These are phyloP conservation scores for Ramularia collo-cygni DNA, from an alignment of 2,329 filamentous ascomycete genomes.

Conservation along the genomic window DNA sequence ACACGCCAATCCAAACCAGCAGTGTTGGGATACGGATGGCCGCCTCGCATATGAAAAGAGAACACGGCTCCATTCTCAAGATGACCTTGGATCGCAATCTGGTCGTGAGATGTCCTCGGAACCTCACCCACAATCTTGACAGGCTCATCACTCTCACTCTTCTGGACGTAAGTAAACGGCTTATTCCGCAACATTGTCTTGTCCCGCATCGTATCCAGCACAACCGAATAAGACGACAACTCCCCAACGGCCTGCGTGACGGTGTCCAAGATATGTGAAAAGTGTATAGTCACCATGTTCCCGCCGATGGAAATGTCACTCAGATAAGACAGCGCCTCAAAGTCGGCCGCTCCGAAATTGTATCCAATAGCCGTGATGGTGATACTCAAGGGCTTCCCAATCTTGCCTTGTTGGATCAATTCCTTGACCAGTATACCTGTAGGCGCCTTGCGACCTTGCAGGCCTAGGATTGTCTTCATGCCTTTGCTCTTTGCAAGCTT, in stretches of 20 bases:
- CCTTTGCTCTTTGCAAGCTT: slow-evolving; percentile 34
- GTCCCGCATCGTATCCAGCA: slow-evolving; percentile 4
- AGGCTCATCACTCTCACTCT: not conserved
- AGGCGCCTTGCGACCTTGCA: slow-evolving; percentile 39
- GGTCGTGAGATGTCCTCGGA: slow-evolving; percentile 5
- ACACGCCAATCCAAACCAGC: slow-evolving; percentile 6
- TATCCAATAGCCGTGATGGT: not conserved
- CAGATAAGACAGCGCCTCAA: not conserved
- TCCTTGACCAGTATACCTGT: slow-evolving; percentile 35
- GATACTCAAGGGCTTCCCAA: slow-evolving; percentile 34
- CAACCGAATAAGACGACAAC: not conserved
- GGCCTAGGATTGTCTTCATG: slow-evolving; percentile 39
- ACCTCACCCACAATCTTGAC: slow-evolving; percentile 1
- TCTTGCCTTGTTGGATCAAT: slow-evolving; percentile 35
- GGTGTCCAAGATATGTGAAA: slow-evolving; percentile 5
- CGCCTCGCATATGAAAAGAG: slow-evolving; percentile 4
- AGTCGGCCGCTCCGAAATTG: slow-evolving; percentile 4
- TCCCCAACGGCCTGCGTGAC: slow-evolving; percentile 4
- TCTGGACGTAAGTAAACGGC: not conserved
- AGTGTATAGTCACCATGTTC: slow-evolving; percentile 6
- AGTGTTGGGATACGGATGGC: slow-evolving; percentile 1
- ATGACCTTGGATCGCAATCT: slow-evolving; percentile 5
- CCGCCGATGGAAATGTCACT: slow-evolving; percentile 4
- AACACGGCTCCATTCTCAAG: slow-evolving; percentile 3
- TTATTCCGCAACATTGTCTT: not conserved